Base-by-base conservation (phyloP, 345 rosid genomes). In the Dipteronia dyeriana region DNA sequence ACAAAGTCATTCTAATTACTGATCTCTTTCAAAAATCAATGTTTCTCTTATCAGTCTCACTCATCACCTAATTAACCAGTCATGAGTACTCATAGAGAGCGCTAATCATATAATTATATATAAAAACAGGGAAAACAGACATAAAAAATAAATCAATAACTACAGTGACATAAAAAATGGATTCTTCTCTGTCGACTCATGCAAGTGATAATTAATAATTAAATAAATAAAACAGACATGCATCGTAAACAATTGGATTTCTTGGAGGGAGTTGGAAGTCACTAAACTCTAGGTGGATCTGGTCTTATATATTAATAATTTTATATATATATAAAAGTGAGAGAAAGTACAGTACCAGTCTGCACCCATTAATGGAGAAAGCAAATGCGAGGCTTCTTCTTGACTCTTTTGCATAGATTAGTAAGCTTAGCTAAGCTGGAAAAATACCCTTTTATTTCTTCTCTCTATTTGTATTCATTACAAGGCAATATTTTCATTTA, bases 1-100 rank as follows among this genome's bases (percentile, higher is more conserved):
- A 75, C 83, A 66, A 68, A 73, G 82, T 86, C 83, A 84, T 84
- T 78, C 68, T 16, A 59, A 43, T 53, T n/a, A 66, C 39, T 23
- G n/a, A n/a, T n/a, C 39, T 23, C 63, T 34, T 65, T n/a, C 9
- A 56, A 34, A 17, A 56, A 20, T 17, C 11, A 5, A 56, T n/a
- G 61, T n/a, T 7, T 7, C 10, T 1, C 23, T 59, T 9, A 17
- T 1, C 47, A 17, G 19, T 66, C 51, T 29, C 38, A 31, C 14
- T 66, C 71, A 13, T 59, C 49, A 47, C 77, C 70, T 23, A 75
- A 34, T 34, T 34, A 34, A 64, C 69, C 34, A 9, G 12, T 23
- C 9, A 41, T 34, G 65, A 60, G 65, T 13, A 14, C 38, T 41
- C 45, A 8, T 41, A 34, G 29, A 9, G n/a, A 53, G n/a, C n/a